Percentiles rank a stretch among this genome's conserved stretches.
Conservation (phyloP, 164 flowering plant genomes). For the Berberis vulgaris region DNA sequence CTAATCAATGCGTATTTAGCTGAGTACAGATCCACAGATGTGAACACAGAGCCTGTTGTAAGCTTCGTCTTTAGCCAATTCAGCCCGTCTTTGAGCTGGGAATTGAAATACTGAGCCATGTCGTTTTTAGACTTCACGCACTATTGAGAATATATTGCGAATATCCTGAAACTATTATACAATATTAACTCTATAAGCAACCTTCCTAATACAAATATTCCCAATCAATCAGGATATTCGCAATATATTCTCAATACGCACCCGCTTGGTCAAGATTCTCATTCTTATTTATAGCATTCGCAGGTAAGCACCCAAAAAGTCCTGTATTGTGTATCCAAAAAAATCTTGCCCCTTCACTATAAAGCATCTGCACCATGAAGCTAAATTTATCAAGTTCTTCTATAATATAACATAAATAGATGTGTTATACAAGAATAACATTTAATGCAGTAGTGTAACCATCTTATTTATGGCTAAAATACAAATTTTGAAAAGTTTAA, state of each 20-base stretch:
- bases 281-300: slow-evolving; percentile 22
- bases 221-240: too few species aligned
- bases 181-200: too few species aligned
- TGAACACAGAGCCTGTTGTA: slow-evolving; percentile 24
- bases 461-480: too few species aligned
- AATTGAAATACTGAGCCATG: slow-evolving; percentile 51
- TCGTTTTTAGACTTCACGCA: slow-evolving; percentile 49
- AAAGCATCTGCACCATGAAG: slow-evolving; percentile 32
- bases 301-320: slow-evolving; percentile 70
- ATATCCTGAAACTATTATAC: too few species aligned
- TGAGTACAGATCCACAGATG: slow-evolving; percentile 56
- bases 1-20: slow-evolving; percentile 47
- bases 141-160: too few species aligned
- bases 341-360: slow-evolving; percentile 48
- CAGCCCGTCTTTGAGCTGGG: slow-evolving; percentile 43
- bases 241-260: too few species aligned
- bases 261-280: slow-evolving; percentile 41
- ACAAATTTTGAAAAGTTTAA: background rate
- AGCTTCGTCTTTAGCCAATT: slow-evolving; percentile 29
- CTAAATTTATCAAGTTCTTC: background rate
- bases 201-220: too few species aligned
- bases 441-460: too few species aligned
- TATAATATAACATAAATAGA: background rate
- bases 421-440: background rate
- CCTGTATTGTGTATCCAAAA: slow-evolving; percentile 84